Conservation (phyloP, 371 early-diverging fungal genomes). For the Mucor irregularis region DNA sequence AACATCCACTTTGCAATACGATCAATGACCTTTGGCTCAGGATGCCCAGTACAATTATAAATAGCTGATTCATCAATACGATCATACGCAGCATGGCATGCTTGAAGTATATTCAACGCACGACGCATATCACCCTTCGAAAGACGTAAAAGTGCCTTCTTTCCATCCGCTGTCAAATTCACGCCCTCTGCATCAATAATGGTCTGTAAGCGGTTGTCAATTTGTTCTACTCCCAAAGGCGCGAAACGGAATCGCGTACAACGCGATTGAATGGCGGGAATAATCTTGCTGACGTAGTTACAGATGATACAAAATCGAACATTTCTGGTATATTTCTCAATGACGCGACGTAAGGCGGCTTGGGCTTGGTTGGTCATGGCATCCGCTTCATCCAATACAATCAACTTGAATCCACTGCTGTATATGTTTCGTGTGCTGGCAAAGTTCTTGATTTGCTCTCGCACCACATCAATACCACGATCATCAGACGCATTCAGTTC, state of each 20-base stretch:
- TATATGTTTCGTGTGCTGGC: conserved; percentile 91
- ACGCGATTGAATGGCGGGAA: conserved; percentile 97
- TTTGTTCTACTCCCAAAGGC: conserved; percentile 81
- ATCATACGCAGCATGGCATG: conserved; percentile 85
- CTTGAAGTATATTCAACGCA: conserved; percentile 92
- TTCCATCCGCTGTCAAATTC: conserved; percentile 80
- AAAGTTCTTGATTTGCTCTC: conserved; percentile 98
- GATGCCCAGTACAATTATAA: conserved; percentile 91
- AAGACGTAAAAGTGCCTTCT: conserved; percentile 75
- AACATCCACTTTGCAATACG: conserved; percentile 80
- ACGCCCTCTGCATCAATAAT: conserved; percentile 79
- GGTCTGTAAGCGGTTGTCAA: conserved; percentile 71
- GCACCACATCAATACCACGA: conserved; percentile 99
- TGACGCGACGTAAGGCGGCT: conserved; percentile 95
- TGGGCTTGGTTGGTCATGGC: conserved; percentile 98
- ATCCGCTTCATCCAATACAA: conserved; percentile 99
- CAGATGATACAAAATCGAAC: conserved; percentile 99
- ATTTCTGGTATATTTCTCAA: conserved; percentile 97
- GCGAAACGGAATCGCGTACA: conserved; percentile 98
- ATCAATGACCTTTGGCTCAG: conserved; percentile 86
- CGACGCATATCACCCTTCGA: conserved; percentile 97
- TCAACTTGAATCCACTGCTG: conserved; percentile 88
- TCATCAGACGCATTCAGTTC: conserved; percentile 99
- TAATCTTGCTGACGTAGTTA: conserved; percentile 98
- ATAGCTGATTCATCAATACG: conserved; percentile 75